Percentiles rank a stretch among this genome's conserved stretches.
phyloP scores from a whole-genome alignment of 257 asterid genomes.

The Scutellaria galericulata region DNA sequence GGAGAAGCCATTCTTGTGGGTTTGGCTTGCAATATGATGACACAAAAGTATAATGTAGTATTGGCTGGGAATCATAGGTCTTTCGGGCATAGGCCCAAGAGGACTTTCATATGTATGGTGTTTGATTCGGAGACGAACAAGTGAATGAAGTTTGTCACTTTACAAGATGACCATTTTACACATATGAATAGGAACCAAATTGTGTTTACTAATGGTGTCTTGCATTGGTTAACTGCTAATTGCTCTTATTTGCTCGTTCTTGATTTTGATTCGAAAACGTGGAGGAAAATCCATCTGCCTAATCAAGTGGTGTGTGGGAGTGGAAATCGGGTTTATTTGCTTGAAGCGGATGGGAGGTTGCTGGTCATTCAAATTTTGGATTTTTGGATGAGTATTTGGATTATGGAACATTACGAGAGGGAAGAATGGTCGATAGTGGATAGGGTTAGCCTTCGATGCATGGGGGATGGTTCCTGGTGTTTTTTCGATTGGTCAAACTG shows the following conservation, averaged over 20 bases:
- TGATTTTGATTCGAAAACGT: conserved; percentile 57
- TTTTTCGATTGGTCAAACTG: conserved; percentile 70
- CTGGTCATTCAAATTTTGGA: conserved; percentile 78
- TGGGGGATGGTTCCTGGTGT: conserved; percentile 83
- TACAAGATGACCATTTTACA: too few species aligned
- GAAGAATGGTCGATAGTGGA: conserved; percentile 75
- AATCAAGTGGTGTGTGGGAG: conserved; percentile 44
- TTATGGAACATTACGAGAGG: conserved; percentile 61
- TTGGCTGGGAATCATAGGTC: too few species aligned
- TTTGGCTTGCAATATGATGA: too few species aligned
- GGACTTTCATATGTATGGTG: too few species aligned
- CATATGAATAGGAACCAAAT: conserved; percentile 80
- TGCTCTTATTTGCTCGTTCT: conserved; percentile 74
- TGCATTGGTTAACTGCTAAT: conserved; percentile 87
- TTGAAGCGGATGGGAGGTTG: conserved; percentile 76
- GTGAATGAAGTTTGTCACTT: too few species aligned
- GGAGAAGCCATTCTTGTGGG: too few species aligned
- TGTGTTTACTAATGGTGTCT: conserved; percentile 64
- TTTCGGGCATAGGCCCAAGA: too few species aligned
- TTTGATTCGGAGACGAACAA: too few species aligned
- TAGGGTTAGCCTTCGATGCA: conserved; percentile 82
- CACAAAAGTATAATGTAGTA: too few species aligned
- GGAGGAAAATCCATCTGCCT: conserved; percentile 74
- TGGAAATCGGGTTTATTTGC: conserved; percentile 70
- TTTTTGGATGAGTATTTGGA: conserved; percentile 87